These are phyloP conservation scores for Corymbia calophylla DNA, from an alignment of 441 rosid genomes.

Conservation along the genomic window DNA sequence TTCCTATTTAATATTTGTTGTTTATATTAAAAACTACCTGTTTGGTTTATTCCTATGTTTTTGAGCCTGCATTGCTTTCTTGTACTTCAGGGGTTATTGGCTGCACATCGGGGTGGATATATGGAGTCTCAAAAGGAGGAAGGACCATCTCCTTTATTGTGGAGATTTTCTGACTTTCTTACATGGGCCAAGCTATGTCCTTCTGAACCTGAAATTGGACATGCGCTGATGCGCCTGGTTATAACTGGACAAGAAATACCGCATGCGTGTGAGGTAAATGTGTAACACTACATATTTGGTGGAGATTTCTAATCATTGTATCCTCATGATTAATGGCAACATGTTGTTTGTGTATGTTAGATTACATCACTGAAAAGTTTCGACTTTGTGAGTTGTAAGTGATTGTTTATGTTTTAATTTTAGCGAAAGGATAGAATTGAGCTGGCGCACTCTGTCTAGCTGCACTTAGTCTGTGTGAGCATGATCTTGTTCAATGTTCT, in stretches of 20 bases:
- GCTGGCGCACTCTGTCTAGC: background rate
- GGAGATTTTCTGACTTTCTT: constrained; percentile 98
- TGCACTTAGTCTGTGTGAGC: background rate
- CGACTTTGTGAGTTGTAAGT: background rate
- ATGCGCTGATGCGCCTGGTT: constrained; percentile 96
- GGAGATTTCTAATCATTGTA: background rate
- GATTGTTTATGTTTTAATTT: background rate
- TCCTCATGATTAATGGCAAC: background rate
- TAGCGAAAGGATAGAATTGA: background rate
- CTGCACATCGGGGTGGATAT: constrained; percentile 99
- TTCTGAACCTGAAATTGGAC: constrained; percentile 97
- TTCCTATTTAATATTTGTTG: background rate
- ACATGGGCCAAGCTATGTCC: constrained; percentile 99
- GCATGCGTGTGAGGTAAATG: constrained; percentile 91
- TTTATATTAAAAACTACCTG: background rate
- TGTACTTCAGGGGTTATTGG: constrained; percentile 72
- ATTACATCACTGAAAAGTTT: background rate
- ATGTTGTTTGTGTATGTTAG: background rate
- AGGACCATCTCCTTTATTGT: constrained; percentile 95
- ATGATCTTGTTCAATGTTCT: background rate
- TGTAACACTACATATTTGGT: background rate
- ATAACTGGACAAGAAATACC: constrained; percentile 98
- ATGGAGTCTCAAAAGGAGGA: constrained; percentile 96
- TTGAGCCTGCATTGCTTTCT: background rate
- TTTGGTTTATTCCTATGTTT: background rate